A percentile compares a stretch with the other conserved stretches of the same genome.
Conservation (phyloP, 106 monocot species). For the Acorus calamus region DNA sequence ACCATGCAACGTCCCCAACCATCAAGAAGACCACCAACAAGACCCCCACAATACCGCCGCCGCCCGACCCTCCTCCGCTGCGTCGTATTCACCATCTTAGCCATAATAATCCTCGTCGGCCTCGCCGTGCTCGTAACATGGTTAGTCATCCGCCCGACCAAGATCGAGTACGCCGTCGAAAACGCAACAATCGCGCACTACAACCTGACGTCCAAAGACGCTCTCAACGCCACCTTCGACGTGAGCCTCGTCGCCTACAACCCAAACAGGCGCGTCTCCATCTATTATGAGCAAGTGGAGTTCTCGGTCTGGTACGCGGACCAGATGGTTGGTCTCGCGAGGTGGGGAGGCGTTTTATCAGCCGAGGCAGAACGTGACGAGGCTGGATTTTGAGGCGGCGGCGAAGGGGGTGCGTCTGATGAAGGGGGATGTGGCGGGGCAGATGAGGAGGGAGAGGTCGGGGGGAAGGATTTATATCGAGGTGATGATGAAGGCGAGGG, state of each 20-base stretch:
- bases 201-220: conserved; percentile 43
- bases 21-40: not conserved
- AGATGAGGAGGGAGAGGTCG: conserved; percentile 35
- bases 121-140: conserved; percentile 51
- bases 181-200: conserved; percentile 37
- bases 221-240: conserved; percentile 61
- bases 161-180: conserved; percentile 48
- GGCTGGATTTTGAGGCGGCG: conserved; percentile 11
- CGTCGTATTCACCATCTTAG: conserved; percentile 21
- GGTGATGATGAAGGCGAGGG: conserved; percentile 43
- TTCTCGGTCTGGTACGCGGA: conserved; percentile 43
- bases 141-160: conserved; percentile 43
- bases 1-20: not conserved
- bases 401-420: conserved; percentile 16
- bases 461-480: conserved; percentile 36
- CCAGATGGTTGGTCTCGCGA: conserved; percentile 29
- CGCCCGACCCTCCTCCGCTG: conserved; percentile 14
- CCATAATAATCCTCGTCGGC: conserved; percentile 28
- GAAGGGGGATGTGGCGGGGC: not conserved
- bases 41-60: not conserved
- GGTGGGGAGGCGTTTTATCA: conserved; percentile 49
- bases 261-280: conserved; percentile 19
- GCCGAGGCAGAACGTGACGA: conserved; percentile 32
- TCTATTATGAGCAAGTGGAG: conserved; percentile 55
- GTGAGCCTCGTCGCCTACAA: conserved; percentile 44